A percentile compares a stretch with the other conserved stretches of the same genome.
Evolutionary conservation across 257 asterid species (phyloP).

Genomic region (Nicotiana sylvestris): DNA sequence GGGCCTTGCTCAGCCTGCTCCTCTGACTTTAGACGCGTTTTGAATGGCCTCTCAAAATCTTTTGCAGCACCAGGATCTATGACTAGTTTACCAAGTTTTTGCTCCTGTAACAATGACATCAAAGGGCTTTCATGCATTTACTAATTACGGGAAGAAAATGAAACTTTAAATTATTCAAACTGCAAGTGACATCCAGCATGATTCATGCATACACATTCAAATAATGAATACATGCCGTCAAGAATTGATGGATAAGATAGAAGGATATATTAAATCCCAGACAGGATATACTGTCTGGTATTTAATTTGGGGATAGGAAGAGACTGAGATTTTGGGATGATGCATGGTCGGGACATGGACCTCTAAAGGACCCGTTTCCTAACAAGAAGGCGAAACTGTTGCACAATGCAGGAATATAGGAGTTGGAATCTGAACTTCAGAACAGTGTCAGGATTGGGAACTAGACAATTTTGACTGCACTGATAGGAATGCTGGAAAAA

Average conservation of each 20-base stretch:
- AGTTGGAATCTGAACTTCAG: neutral
- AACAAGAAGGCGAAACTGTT: neutral
- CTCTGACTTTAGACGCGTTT: slow-evolving; percentile 46
- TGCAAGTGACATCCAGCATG: neutral
- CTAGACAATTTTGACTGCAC: neutral
- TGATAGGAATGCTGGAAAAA: neutral
- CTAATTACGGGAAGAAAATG: neutral
- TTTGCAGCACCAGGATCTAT: slow-evolving; percentile 78
- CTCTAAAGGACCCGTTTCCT: neutral
- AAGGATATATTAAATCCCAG: neutral
- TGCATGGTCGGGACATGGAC: neutral
- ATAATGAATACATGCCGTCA: neutral
- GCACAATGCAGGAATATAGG: neutral
- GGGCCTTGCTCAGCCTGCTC: slow-evolving; percentile 41
- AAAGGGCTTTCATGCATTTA: neutral
- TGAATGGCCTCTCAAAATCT: slow-evolving; percentile 81
- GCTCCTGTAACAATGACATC: slow-evolving; percentile 53
- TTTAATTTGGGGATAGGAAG: neutral
- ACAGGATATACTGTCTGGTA: neutral
- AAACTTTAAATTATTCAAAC: neutral
- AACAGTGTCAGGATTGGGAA: neutral
- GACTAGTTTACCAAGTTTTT: slow-evolving; percentile 66
- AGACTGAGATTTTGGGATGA: neutral
- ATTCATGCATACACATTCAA: neutral
- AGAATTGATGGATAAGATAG: neutral